A percentile compares a stretch with the other conserved stretches of the same genome.
Conservation (phyloP, 2,329 filamentous ascomycete genomes). For the Penicillium aurantiogriseum region DNA sequence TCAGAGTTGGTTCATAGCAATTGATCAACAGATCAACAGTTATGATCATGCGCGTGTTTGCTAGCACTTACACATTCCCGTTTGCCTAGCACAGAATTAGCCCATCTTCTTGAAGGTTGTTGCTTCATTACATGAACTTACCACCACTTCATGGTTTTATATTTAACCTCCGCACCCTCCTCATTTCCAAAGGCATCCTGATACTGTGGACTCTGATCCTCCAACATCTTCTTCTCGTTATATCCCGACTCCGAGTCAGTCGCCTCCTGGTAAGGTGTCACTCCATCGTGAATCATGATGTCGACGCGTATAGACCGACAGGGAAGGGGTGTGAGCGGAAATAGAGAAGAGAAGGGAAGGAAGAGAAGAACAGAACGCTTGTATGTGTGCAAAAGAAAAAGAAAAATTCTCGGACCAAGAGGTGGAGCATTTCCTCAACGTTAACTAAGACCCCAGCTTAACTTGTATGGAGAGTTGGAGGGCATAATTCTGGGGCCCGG, state of each 20-base stretch:
- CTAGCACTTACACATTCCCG: constrained; percentile 24
- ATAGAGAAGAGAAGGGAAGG: not conserved
- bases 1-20: not conserved
- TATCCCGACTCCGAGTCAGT: constrained; percentile 20
- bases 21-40: not conserved
- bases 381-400: constrained; percentile 11
- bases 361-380: not conserved
- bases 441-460: constrained; percentile 19
- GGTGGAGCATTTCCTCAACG: constrained; percentile 17
- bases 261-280: constrained; percentile 12
- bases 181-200: constrained; percentile 23
- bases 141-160: constrained; percentile 28
- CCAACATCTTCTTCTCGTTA: constrained; percentile 16
- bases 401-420: constrained; percentile 12
- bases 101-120: not conserved
- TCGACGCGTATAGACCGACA: not conserved
- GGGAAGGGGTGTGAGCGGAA: not conserved
- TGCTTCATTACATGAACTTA: constrained; percentile 7
- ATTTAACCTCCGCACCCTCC: constrained; percentile 21
- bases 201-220: constrained; percentile 10
- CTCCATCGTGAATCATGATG: constrained; percentile 19
- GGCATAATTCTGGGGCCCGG: constrained; percentile 18
- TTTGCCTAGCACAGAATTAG: constrained; percentile 15
- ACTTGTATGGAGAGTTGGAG: constrained; percentile 13
- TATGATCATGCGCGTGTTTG: not conserved